Evolutionary conservation across 176 grass and related monocot genomes (phyloP), one percentile per base, ranked within the genome.

Genomic region (Oropetium thomaeum): DNA sequence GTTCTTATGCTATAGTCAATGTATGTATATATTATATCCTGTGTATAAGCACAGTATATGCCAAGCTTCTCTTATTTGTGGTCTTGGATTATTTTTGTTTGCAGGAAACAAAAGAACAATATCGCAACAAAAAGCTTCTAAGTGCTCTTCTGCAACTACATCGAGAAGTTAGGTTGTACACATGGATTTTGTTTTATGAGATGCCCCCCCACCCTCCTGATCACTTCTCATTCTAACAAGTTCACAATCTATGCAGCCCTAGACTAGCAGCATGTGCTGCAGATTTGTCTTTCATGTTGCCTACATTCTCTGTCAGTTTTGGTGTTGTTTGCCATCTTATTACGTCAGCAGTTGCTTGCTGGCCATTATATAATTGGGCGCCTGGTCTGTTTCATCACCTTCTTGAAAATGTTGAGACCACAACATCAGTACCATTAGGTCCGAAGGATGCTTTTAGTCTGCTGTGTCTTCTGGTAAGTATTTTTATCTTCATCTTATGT

Each of bases 111-210:
- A 98, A 94, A 82, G 91, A 92, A 37, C 86, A 93, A 74, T 98
- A 94, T 74, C 95, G 95, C 75, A 98, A 98, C 67, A 98, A 94
- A 82, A 97, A 94, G 67, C 88, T 98, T 87, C 86, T 93, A 62
- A 94, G 76, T 62, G 79, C 88, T 78, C 91, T 98, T 82, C 79
- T 98, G 75, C 91, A 85, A 55, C 75, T 97, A 37, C 95, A 98
- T 70, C 84, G 89, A 72, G 95, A 98, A 88, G 87, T 98, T 70
- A 94, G 95, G 91, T 91, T 80, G 90, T 84, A 10, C 30, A 41
- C 67, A 77, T 69, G 32, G 42, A 19, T 60, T 93, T 59, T 54
- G 69, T 58, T 79, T 75, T 65, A 19, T 68, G 37, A 19, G 11
- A 22, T 33, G 2, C 42, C 41, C 28, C 37, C 8, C 39, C 15